These are phyloP conservation scores for Mucor piriformis DNA, from an alignment of 371 early-diverging fungal species.

Conservation along the genomic window DNA sequence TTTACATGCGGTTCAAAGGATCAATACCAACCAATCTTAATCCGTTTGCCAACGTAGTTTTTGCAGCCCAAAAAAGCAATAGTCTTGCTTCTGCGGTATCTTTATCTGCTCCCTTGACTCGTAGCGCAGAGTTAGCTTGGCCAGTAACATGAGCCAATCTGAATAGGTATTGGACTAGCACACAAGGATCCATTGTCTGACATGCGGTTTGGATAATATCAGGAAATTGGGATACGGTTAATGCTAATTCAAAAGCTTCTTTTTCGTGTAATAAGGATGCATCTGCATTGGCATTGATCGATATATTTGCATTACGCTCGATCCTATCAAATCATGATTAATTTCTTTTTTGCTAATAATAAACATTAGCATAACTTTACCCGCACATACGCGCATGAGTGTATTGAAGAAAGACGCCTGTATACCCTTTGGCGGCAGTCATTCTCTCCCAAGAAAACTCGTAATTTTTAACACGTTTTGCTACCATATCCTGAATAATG, in stretches of 20 bases:
- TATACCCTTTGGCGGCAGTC: conserved; percentile 93
- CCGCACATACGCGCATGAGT: conserved; percentile 89
- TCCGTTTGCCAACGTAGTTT: conserved; percentile 80
- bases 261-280: conserved; percentile 66
- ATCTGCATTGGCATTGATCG: conserved; percentile 22
- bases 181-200: conserved; percentile 81
- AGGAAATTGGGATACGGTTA: conserved; percentile 84
- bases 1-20: conserved; percentile 86
- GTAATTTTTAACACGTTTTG: conserved; percentile 94
- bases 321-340: conserved; percentile 30
- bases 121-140: conserved; percentile 68
- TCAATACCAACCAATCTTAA: conserved; percentile 74
- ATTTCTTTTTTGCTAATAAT: not conserved
- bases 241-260: conserved; percentile 71
- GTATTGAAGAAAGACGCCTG: conserved; percentile 98
- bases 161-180: conserved; percentile 86
- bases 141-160: conserved; percentile 80
- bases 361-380: conserved; percentile 23
- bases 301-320: conserved; percentile 37
- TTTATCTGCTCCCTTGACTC: conserved; percentile 69
- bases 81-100: conserved; percentile 81
- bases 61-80: conserved; percentile 74
- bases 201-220: conserved; percentile 66
- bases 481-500: conserved; percentile 92
- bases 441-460: conserved; percentile 94